Base-by-base conservation (phyloP, 1,284 basidiomycete species). In the Coniferiporia sulphurascens region DNA sequence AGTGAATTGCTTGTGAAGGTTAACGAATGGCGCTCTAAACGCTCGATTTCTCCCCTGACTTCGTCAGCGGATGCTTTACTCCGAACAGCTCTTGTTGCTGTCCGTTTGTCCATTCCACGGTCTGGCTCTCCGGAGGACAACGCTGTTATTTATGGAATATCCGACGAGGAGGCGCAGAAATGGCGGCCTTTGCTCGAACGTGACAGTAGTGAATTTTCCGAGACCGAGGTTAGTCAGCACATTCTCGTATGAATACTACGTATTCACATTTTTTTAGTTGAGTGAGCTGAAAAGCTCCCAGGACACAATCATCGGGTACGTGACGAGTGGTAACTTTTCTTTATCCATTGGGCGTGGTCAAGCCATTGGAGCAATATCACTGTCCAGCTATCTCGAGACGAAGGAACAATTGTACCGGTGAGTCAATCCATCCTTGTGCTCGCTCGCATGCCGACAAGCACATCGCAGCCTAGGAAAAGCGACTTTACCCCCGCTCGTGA, bases 261-360 rank as follows among this genome's bases (percentile, higher is more conserved):
- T 61, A 62, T 35, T 58, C 48, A 55, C 22, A 27, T 59, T 83
- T 71, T 84, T 3, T 79, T 78, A 61, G 60, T 44, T 62, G 51
- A 58, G 60, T 17, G 44, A 55, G 45, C 22, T 49, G 35, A 46
- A 49, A 32, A 41, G 36, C 45, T 51, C 56, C 15, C 36, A 36
- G 44, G 72, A 74, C 0, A 66, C 73, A 0, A 76, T 90, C 19
- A 82, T 95, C 52, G 93, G 93, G 0, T 91, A 89, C 65, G 79
- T 93, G 4, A 89, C 90, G 0, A 86, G 87, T 0, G 93, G 93
- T 0, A 86, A 86, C 63, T 88, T 83, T 67, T 93, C 91, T 0
- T 77, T 96, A 1, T 81, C 85, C 0, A 78, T 85, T 19, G 92
- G 93, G 0, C 73, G 80, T 55, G 91, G 90, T 0, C 83, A 84